phyloP scores from a whole-genome alignment of 2,329 filamentous ascomycete species.

The Scleromitrula shiraiana region DNA sequence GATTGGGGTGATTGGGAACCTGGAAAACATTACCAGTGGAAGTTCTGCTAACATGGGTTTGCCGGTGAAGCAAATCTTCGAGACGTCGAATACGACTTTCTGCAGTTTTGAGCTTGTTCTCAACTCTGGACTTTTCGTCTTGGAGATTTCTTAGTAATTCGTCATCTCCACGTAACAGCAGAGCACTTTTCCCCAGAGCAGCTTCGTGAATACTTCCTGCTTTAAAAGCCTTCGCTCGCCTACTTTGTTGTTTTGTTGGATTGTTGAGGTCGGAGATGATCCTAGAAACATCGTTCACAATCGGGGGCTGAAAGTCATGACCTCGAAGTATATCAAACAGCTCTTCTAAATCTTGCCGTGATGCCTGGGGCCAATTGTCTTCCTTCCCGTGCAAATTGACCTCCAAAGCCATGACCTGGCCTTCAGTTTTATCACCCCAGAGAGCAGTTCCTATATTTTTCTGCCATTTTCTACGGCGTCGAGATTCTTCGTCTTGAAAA shows the following conservation, averaged over 20 bases:
- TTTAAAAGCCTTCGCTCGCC: slow-evolving; percentile 87
- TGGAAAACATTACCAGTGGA: slow-evolving; percentile 49
- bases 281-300: slow-evolving; percentile 66
- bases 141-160: slow-evolving; percentile 70
- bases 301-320: slow-evolving; percentile 55
- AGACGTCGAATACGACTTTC: slow-evolving; percentile 85
- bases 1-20: slow-evolving; percentile 34
- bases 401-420: slow-evolving; percentile 68
- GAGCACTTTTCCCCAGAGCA: slow-evolving; percentile 76
- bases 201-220: slow-evolving; percentile 92
- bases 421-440: slow-evolving; percentile 57
- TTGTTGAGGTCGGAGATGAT: slow-evolving; percentile 71
- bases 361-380: slow-evolving; percentile 70
- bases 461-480: slow-evolving; percentile 82
- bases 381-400: slow-evolving; percentile 77
- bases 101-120: slow-evolving; percentile 69
- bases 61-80: slow-evolving; percentile 85
- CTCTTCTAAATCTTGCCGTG: slow-evolving; percentile 66
- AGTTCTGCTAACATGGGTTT: slow-evolving; percentile 52
- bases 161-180: slow-evolving; percentile 80
- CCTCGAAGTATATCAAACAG: slow-evolving; percentile 61
- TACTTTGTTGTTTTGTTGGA: slow-evolving; percentile 79
- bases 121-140: slow-evolving; percentile 70
- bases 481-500: slow-evolving; percentile 87
- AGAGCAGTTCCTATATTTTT: slow-evolving; percentile 70